Percentiles rank a stretch among this genome's conserved stretches.
Conservation (phyloP, 352 stramenopile species). For the Globisporangium orthogonon region DNA sequence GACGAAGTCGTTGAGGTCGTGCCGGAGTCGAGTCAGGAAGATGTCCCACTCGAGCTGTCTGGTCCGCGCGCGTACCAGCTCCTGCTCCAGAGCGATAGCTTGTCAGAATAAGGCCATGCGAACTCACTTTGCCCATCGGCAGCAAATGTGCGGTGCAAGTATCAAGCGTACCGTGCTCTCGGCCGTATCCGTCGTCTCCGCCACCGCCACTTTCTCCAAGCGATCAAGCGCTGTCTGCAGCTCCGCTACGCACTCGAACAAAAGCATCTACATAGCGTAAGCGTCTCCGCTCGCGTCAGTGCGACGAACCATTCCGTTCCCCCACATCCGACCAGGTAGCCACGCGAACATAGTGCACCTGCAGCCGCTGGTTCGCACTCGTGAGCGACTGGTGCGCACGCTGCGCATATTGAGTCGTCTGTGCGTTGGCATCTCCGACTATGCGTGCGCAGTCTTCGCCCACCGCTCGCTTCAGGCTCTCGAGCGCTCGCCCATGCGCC, state of each 20-base stretch:
- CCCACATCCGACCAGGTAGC: no score
- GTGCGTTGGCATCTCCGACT: not conserved
- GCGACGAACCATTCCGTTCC: not conserved
- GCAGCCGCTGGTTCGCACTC: slow-evolving; percentile 3
- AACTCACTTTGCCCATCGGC: not conserved
- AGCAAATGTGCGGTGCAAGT: not conserved
- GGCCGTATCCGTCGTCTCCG: slow-evolving; percentile 19
- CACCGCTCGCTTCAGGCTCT: slow-evolving; percentile 5
- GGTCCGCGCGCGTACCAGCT: slow-evolving; percentile 2
- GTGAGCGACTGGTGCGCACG: slow-evolving; percentile 4
- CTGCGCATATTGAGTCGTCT: slow-evolving; percentile 2
- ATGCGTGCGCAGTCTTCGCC: slow-evolving; percentile 8
- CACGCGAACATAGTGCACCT: slow-evolving; percentile 3
- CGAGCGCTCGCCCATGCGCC: not conserved
- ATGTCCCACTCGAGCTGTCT: slow-evolving; percentile 23
- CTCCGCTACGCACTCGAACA: slow-evolving; percentile 34
- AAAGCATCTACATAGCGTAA: slow-evolving; percentile 16
- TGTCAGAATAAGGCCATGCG: not conserved
- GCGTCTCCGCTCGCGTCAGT: not conserved
- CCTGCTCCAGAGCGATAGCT: not conserved
- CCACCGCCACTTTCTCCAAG: slow-evolving; percentile 18
- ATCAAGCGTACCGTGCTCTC: slow-evolving; percentile 30
- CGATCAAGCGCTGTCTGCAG: slow-evolving; percentile 30
- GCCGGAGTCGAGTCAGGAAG: slow-evolving; percentile 28
- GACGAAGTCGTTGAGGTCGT: slow-evolving; percentile 19